These are phyloP conservation scores for Colletotrichum spaethianum DNA, from an alignment of 2,329 filamentous ascomycete genomes.

Conservation along the genomic window DNA sequence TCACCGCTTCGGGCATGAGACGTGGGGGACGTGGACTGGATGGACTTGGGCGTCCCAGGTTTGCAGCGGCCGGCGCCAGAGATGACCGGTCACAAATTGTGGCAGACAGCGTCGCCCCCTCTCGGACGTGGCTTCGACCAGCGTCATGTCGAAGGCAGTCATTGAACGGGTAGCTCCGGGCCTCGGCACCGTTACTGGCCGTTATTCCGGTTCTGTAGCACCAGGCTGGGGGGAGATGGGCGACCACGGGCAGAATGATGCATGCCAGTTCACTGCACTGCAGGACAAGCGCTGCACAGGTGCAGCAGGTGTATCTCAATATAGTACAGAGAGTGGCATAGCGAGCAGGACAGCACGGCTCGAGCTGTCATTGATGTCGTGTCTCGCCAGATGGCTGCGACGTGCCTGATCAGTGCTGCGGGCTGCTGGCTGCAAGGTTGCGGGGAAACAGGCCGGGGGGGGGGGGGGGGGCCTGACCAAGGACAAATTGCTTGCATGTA, in stretches of 20 bases:
- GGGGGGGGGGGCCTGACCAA: conserved; percentile 1
- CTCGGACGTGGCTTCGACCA: background rate
- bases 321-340: background rate
- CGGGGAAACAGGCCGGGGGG: conserved; percentile 6
- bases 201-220: conserved; percentile 18
- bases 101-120: background rate
- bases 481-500: conserved; percentile 39
- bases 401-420: conserved; percentile 12
- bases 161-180: background rate
- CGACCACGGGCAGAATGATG: conserved; percentile 5
- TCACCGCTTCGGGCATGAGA: conserved; percentile 40
- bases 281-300: conserved; percentile 20
- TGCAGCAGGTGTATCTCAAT: background rate
- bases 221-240: conserved; percentile 7
- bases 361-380: conserved; percentile 31
- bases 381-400: conserved; percentile 29
- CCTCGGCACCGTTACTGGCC: background rate
- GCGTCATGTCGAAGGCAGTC: background rate
- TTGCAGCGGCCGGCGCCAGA: conserved; percentile 10
- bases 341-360: conserved; percentile 8
- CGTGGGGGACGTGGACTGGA: conserved; percentile 11
- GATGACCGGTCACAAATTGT: conserved; percentile 17
- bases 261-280: conserved; percentile 21
- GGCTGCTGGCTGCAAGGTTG: conserved; percentile 10
- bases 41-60: conserved; percentile 5